phyloP scores from a whole-genome alignment of 1,139 yeast species.

The Nadsonia starkeyi-henricii region DNA sequence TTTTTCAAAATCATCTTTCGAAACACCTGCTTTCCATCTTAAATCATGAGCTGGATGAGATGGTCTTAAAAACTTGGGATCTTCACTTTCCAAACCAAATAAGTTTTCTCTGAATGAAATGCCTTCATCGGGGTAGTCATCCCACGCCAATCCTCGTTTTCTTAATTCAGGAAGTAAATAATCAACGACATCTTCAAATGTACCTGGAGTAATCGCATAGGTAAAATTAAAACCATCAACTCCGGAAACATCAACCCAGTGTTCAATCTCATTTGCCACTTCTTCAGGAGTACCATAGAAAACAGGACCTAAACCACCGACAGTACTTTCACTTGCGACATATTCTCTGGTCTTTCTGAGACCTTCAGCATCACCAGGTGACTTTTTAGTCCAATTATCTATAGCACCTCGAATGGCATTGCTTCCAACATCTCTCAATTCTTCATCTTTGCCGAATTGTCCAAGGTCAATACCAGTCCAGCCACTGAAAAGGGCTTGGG shows the following conservation, averaged over 20 bases:
- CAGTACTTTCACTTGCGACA: conserved; percentile 20
- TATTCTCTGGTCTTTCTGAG: conserved; percentile 19
- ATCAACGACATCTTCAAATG: conserved; percentile 26
- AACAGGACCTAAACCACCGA: conserved; percentile 24
- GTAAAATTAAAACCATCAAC: conserved; percentile 28
- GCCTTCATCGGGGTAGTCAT: conserved; percentile 22
- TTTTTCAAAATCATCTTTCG: conserved; percentile 1
- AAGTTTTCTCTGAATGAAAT: conserved; percentile 12
- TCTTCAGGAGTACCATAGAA: conserved; percentile 20
- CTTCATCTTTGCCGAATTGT: conserved; percentile 22
- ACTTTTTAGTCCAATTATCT: conserved; percentile 14
- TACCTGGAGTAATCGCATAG: conserved; percentile 24
- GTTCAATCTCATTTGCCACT: conserved; percentile 24
- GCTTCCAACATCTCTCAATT: conserved; percentile 18
- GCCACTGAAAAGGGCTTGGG: conserved; percentile 23
- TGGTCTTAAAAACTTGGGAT: neutral
- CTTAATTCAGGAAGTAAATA: conserved; percentile 25
- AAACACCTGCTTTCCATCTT: conserved; percentile 2
- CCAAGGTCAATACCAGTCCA: conserved; percentile 25
- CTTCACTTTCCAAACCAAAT: conserved; percentile 5
- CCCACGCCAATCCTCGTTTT: conserved; percentile 25
- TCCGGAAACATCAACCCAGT: conserved; percentile 24
- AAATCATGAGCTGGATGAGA: conserved; percentile 6
- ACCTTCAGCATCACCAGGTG: conserved; percentile 13
- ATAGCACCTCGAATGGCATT: conserved; percentile 19